Evolutionary conservation across 345 rosid genomes (phyloP).

Genomic region (Salix exigua): DNA sequence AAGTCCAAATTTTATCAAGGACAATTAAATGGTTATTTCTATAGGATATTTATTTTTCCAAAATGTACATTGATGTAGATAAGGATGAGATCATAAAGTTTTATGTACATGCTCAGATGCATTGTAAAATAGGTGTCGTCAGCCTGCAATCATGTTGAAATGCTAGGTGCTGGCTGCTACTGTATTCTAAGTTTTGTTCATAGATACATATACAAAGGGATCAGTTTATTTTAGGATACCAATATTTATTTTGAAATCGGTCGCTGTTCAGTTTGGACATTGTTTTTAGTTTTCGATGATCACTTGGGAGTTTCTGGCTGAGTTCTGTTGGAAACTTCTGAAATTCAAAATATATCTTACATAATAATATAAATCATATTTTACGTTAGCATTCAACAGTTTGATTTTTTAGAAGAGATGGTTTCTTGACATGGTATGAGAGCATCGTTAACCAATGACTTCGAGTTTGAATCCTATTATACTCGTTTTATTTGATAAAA

Average conservation of each 20-base stretch:
- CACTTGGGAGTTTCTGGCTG: neutral
- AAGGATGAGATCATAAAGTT: neutral
- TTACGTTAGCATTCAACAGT: too few relatives aligned
- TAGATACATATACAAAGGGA: neutral
- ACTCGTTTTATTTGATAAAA: too few relatives aligned
- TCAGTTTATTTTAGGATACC: neutral
- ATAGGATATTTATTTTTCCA: constrained; percentile 3
- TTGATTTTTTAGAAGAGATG: too few relatives aligned
- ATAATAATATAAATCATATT: too few relatives aligned
- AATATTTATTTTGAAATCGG: neutral
- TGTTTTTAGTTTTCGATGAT: neutral
- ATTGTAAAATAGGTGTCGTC: neutral
- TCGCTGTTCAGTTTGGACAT: neutral
- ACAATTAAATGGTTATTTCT: constrained; percentile 1
- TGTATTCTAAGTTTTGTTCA: neutral
- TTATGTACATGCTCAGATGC: neutral
- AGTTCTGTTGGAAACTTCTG: neutral
- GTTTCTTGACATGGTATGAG: too few relatives aligned
- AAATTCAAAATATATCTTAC: too few relatives aligned
- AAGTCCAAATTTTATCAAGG: constrained; percentile 9
- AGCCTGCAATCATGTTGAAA: neutral
- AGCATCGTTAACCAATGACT: too few relatives aligned
- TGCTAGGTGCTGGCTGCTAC: neutral
- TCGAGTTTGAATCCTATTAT: too few relatives aligned
- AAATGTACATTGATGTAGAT: constrained; percentile 5